Evolutionary conservation across 106 monocot species (phyloP).

Genomic region (Acorus calamus): DNA sequence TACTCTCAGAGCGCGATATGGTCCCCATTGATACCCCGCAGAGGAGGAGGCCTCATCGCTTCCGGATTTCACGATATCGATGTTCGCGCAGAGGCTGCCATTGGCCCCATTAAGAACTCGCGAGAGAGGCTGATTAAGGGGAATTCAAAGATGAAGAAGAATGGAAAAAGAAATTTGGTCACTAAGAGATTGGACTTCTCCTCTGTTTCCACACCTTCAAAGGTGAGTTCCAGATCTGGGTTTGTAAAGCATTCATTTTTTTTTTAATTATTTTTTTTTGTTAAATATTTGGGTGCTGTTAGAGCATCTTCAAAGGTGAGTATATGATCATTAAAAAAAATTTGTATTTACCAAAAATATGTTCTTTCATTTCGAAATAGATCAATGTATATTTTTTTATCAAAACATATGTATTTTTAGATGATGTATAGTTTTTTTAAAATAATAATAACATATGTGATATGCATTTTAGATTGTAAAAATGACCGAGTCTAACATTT

Average conservation of each 20-base stretch:
- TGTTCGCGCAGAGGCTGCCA: background rate
- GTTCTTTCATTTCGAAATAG: too few species aligned
- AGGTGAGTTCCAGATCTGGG: background rate
- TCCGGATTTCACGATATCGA: background rate
- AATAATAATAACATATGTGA: too few species aligned
- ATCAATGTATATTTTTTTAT: too few species aligned
- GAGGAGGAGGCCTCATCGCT: conserved; percentile 7
- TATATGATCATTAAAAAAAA: too few species aligned
- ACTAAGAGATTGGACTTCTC: conserved; percentile 19
- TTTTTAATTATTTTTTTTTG: background rate
- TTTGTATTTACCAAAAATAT: too few species aligned
- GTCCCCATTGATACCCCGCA: conserved; percentile 61
- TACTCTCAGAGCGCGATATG: conserved; percentile 88
- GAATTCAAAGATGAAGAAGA: conserved; percentile 14
- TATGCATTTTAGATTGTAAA: background rate
- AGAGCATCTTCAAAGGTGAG: background rate
- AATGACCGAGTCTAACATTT: background rate
- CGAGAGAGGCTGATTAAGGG: background rate
- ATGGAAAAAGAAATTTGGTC: background rate
- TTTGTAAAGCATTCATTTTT: background rate
- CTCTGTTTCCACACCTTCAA: conserved; percentile 14
- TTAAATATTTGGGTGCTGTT: background rate
- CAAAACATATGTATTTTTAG: too few species aligned
- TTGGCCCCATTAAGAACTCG: background rate
- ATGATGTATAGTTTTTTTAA: too few species aligned